phyloP scores from a whole-genome alignment of 2,329 filamentous ascomycete genomes.

The Fonsecaea multimorphosa region DNA sequence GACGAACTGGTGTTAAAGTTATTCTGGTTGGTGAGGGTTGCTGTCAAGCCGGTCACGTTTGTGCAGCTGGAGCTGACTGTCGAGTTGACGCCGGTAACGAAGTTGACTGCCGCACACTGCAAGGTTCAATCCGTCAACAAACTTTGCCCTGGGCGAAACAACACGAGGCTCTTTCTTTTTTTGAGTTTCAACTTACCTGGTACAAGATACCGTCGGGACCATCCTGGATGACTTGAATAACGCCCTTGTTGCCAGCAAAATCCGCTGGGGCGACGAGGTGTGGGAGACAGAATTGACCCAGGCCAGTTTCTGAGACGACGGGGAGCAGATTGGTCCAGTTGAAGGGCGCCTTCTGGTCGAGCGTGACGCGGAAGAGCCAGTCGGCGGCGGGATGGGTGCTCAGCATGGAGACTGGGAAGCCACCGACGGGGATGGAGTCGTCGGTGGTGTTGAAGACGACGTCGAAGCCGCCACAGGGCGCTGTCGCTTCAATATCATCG shows the following conservation, averaged over 20 bases:
- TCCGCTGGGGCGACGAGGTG: conserved; percentile 50
- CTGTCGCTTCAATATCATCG: conserved; percentile 54
- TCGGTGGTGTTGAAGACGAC: conserved; percentile 49
- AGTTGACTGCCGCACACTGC: conserved; percentile 38
- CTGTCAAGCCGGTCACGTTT: conserved; percentile 63
- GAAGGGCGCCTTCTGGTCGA: conserved; percentile 65
- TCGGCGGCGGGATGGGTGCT: conserved; percentile 36
- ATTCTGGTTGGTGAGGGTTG: conserved; percentile 40
- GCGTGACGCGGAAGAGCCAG: conserved; percentile 52
- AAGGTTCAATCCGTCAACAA: conserved; percentile 1
- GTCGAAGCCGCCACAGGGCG: conserved; percentile 59
- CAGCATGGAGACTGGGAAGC: conserved; percentile 56
- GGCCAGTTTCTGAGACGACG: conserved; percentile 64
- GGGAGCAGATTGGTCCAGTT: conserved; percentile 69
- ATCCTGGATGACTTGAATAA: conserved; percentile 33
- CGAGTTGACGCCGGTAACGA: conserved; percentile 31
- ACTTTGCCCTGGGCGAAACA: background rate
- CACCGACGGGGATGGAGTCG: conserved; percentile 56
- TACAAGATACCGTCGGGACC: conserved; percentile 35
- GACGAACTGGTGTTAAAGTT: conserved; percentile 29
- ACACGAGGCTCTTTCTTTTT: background rate
- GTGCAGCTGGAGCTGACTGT: conserved; percentile 56
- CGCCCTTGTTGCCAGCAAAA: conserved; percentile 33
- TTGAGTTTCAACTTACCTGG: conserved; percentile 26
- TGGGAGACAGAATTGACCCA: conserved; percentile 71